A percentile compares a stretch with the other conserved stretches of the same genome.
These are phyloP conservation scores for Dendrobium huoshanense DNA, from an alignment of 106 monocot genomes.

Conservation along the genomic window DNA sequence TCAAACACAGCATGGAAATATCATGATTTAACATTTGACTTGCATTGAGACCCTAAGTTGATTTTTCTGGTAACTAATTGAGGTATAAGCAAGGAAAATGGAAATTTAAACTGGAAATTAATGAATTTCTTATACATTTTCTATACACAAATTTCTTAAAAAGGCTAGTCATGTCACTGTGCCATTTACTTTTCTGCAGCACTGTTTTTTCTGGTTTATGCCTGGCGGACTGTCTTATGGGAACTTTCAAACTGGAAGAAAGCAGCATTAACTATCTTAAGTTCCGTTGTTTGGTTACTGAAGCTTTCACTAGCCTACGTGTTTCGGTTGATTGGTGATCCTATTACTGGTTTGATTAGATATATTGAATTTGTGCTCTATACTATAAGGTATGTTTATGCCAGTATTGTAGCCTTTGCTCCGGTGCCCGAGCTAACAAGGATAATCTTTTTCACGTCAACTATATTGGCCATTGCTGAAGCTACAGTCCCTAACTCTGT, in stretches of 20 bases:
- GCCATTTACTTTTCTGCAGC: slow-evolving; percentile 35
- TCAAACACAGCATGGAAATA: not conserved
- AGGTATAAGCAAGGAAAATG: not conserved
- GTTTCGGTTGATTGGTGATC: slow-evolving; percentile 47
- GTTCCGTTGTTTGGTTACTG: slow-evolving; percentile 26
- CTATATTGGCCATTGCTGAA: slow-evolving; percentile 54
- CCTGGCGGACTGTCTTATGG: slow-evolving; percentile 67
- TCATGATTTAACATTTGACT: not conserved
- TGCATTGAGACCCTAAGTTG: not conserved
- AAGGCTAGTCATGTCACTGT: not conserved
- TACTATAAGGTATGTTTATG: slow-evolving; percentile 27
- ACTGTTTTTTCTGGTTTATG: slow-evolving; percentile 48
- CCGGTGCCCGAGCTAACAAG: slow-evolving; percentile 67
- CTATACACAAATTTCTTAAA: not conserved
- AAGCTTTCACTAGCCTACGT: slow-evolving; percentile 46
- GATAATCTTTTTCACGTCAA: slow-evolving; percentile 59
- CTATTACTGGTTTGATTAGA: slow-evolving; percentile 44
- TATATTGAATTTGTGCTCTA: slow-evolving; percentile 45
- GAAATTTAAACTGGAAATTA: not conserved
- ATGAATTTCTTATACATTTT: not conserved
- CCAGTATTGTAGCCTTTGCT: slow-evolving; percentile 42
- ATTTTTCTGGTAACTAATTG: not conserved
- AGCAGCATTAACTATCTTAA: slow-evolving; percentile 19
- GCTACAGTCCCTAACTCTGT: slow-evolving; percentile 42
- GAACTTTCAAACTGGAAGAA: slow-evolving; percentile 83